Evolutionary conservation across 352 stramenopile genomes (phyloP), one percentile per base, ranked within the genome.

Genomic region (Phytophthora cajani): DNA sequence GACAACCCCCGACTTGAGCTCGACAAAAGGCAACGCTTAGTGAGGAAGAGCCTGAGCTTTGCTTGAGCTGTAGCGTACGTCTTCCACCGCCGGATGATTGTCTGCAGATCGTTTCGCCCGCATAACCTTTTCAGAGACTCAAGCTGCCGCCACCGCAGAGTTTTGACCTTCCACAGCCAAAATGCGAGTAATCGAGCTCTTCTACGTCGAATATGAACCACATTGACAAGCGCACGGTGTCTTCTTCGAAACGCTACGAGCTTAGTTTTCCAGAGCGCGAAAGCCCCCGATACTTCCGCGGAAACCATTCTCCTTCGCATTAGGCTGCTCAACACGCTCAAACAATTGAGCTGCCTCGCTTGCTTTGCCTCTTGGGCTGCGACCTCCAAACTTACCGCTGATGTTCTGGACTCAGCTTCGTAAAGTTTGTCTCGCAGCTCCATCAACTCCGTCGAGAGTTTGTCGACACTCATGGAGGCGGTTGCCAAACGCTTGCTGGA

Each of bases 161-260:
- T 52, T 17, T 73, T 72, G 7, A 59, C 50, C 17, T 82, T 82
- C 78, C 75, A 85, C 5, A 53, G 3, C 55, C 46, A 64, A 57
- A 85, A 85, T 3, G 52, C 50, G 21, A 71, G 44, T 3, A 23
- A 50, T 8, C 64, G 42, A 32, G 62, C 54, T 11, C 69, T 77
- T 50, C 63, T 69, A 17, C 50, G 49, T 27, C 58, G 47, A 38
- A 74, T 71, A 19, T 51, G 62, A 58, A 61, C 55, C 0, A 81
- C 63, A 19, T 14, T 62, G n/a, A 10, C 6, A 16, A 82, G 56
- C 1, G 57, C 54, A 3, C 36, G 47, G 2, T 67, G 19, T 33
- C 67, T 62, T n/a, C 59, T 64, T 42, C 21, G 53, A 9, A 53
- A 11, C 16, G 16, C 7, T 3, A 30, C 38, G 0, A 62, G 21